These are phyloP conservation scores for Triangularia setosa DNA, from an alignment of 2,329 filamentous ascomycete species.

Conservation along the genomic window DNA sequence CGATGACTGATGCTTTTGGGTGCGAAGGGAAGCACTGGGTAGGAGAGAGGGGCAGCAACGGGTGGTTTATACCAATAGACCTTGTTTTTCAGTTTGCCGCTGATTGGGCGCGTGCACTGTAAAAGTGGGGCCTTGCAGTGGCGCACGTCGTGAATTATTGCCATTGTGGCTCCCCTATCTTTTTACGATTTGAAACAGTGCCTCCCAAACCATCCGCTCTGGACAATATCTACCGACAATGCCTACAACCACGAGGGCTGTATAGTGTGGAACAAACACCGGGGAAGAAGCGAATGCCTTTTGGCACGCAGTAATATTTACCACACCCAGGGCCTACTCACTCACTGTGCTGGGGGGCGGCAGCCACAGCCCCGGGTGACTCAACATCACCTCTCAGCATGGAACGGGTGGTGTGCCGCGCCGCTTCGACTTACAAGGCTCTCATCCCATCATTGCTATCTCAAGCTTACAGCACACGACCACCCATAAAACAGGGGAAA, in stretches of 20 bases:
- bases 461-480: neutral
- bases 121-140: neutral
- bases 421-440: neutral
- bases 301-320: neutral
- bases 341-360: neutral
- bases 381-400: neutral
- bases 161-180: neutral
- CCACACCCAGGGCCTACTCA: neutral
- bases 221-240: neutral
- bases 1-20: constrained; percentile 1
- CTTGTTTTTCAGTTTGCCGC: constrained; percentile 11
- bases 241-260: neutral
- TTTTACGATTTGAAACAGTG: neutral
- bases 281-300: neutral
- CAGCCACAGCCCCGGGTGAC: neutral
- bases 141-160: neutral
- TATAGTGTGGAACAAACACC: neutral
- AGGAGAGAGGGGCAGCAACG: constrained; percentile 5
- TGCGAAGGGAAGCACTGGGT: neutral
- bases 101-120: neutral
- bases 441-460: neutral
- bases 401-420: neutral
- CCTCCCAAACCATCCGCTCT: neutral
- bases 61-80: constrained; percentile 10
- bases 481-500: neutral